Percentiles rank a stretch among this genome's conserved stretches.
Evolutionary conservation across 805 yeast species (phyloP).

Genomic region (Hanseniaspora lachancei): DNA sequence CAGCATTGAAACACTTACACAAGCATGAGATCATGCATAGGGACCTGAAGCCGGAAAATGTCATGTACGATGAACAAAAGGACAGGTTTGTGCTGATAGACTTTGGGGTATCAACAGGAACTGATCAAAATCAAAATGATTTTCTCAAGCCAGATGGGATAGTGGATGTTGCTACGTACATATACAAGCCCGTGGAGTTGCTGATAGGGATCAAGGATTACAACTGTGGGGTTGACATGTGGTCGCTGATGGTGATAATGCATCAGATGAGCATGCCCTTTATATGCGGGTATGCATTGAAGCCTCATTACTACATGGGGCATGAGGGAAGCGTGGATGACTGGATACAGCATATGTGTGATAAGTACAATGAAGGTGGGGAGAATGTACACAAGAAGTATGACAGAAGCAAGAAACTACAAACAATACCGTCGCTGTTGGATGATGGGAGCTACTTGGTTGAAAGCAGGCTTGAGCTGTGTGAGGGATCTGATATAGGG

Average conservation of each 20-base stretch:
- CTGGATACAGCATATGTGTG: not conserved
- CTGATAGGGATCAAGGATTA: slow-evolving; percentile 49
- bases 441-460: not conserved
- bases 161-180: slow-evolving; percentile 49
- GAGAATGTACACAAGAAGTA: not conserved
- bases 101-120: slow-evolving; percentile 51
- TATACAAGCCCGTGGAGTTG: slow-evolving; percentile 66
- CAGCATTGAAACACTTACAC: slow-evolving; percentile 70
- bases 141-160: slow-evolving; percentile 23
- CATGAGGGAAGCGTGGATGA: not conserved
- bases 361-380: not conserved
- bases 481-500: slow-evolving; percentile 3
- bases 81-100: slow-evolving; percentile 34
- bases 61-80: slow-evolving; percentile 50
- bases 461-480: not conserved
- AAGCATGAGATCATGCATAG: slow-evolving; percentile 83
- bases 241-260: slow-evolving; percentile 48
- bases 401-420: not conserved
- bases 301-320: not conserved
- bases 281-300: not conserved
- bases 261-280: slow-evolving; percentile 9
- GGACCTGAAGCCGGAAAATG: slow-evolving; percentile 87
- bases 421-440: not conserved
- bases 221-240: slow-evolving; percentile 46
- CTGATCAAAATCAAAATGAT: slow-evolving; percentile 22